Conservation (phyloP, 495 filamentous ascomycete genomes). For the Friedmanniomyces endolithicus region DNA sequence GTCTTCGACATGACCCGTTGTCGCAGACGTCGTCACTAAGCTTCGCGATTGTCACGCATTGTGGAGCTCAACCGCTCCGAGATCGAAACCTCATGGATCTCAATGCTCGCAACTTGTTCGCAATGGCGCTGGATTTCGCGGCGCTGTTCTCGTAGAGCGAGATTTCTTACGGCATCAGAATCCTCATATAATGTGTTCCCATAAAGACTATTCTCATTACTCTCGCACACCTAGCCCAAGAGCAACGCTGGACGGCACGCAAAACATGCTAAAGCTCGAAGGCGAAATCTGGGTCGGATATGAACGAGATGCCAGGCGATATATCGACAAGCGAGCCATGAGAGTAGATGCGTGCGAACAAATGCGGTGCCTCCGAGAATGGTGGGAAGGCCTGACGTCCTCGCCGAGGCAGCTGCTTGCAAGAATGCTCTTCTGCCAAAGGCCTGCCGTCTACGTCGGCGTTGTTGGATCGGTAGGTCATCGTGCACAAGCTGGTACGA, state of each 20-base stretch:
- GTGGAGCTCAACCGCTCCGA: neutral
- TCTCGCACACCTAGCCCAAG: neutral
- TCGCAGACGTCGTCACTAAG: neutral
- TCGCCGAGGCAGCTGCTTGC: neutral
- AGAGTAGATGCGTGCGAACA: neutral
- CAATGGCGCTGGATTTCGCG: neutral
- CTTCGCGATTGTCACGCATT: neutral
- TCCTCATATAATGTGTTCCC: no score
- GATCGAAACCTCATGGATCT: neutral
- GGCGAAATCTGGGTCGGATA: neutral
- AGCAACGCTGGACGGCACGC: neutral
- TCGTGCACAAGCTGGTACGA: neutral
- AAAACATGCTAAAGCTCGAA: neutral
- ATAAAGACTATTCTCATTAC: no score
- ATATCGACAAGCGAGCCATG: neutral
- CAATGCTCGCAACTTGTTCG: neutral
- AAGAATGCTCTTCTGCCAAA: neutral
- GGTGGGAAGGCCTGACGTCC: neutral
- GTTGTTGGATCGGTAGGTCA: neutral
- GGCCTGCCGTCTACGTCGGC: neutral
- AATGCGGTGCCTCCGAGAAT: neutral
- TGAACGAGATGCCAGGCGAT: neutral
- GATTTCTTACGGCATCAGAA: no score
- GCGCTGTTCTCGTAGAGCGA: neutral
- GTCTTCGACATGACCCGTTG: neutral